Percentiles rank a stretch among this genome's conserved stretches.
Evolutionary conservation across 2,329 filamentous ascomycete genomes (phyloP).

Genomic region (Didymella lethalis): DNA sequence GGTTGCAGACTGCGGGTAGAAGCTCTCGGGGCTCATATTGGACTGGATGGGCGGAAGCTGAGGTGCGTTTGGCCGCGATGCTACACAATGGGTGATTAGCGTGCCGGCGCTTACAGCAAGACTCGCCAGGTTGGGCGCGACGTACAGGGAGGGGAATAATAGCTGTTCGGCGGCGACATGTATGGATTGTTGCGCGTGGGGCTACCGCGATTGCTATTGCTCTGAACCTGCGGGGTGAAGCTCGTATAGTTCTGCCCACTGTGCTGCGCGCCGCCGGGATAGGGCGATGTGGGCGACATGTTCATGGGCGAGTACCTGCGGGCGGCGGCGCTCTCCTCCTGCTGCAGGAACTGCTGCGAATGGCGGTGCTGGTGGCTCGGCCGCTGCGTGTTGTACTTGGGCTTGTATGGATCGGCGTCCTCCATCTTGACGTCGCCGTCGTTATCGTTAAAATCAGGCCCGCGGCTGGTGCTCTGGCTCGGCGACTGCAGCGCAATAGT

Average conservation of each 20-base stretch:
- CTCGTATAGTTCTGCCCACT: constrained; percentile 52
- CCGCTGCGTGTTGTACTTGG: constrained; percentile 80
- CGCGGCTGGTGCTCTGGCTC: constrained; percentile 38
- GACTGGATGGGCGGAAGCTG: constrained; percentile 79
- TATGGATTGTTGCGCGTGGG: constrained; percentile 73
- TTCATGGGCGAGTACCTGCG: constrained; percentile 98
- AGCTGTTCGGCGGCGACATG: constrained; percentile 64
- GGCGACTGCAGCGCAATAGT: constrained; percentile 27
- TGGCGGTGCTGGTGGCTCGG: constrained; percentile 79
- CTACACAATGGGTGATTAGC: constrained; percentile 41
- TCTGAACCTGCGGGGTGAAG: constrained; percentile 53
- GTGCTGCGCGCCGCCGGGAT: constrained; percentile 69
- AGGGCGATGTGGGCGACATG: constrained; percentile 81
- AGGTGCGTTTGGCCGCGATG: constrained; percentile 63
- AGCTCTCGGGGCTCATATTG: constrained; percentile 72
- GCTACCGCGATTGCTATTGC: constrained; percentile 72
- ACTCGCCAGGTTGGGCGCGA: constrained; percentile 22
- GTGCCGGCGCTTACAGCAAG: constrained; percentile 23
- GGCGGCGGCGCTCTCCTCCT: constrained; percentile 81
- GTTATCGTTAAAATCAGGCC: constrained; percentile 51
- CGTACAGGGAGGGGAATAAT: constrained; percentile 67
- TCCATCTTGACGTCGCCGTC: constrained; percentile 72
- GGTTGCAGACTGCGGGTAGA: constrained; percentile 75
- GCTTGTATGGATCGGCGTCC: constrained; percentile 84
- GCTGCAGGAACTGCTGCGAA: constrained; percentile 73